phyloP scores from a whole-genome alignment of 176 grass and related monocot genomes.

The Saccharum spontaneum region DNA sequence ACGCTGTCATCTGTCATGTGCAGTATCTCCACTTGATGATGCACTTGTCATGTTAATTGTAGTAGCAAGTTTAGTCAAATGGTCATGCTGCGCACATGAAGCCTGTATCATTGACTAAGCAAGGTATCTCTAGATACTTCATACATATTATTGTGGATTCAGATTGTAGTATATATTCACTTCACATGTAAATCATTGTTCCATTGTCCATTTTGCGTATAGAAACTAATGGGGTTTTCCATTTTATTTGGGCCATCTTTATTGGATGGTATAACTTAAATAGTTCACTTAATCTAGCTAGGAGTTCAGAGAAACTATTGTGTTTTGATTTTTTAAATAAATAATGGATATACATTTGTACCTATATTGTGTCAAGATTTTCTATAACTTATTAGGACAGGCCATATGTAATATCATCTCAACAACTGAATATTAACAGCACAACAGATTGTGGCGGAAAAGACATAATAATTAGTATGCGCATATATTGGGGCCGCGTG shows the following conservation, averaged over 20 bases:
- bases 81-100: neutral
- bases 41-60: neutral
- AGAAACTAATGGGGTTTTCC: neutral
- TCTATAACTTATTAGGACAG: no score
- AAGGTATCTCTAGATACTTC: no score
- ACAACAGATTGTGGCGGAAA: no score
- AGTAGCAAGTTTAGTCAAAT: conserved; percentile 7
- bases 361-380: no score
- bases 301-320: neutral
- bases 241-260: neutral
- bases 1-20: neutral
- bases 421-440: no score
- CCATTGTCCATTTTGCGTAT: neutral
- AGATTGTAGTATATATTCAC: neutral
- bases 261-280: neutral
- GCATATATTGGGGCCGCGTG: no score
- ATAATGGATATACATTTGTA: neutral
- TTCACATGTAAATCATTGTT: no score
- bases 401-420: no score
- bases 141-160: neutral
- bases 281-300: neutral
- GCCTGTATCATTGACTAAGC: no score
- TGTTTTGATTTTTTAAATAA: neutral
- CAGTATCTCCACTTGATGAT: neutral
- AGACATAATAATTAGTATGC: no score